Evolutionary conservation across 1,139 yeast species (phyloP).

Genomic region (Candida freyschussii): DNA sequence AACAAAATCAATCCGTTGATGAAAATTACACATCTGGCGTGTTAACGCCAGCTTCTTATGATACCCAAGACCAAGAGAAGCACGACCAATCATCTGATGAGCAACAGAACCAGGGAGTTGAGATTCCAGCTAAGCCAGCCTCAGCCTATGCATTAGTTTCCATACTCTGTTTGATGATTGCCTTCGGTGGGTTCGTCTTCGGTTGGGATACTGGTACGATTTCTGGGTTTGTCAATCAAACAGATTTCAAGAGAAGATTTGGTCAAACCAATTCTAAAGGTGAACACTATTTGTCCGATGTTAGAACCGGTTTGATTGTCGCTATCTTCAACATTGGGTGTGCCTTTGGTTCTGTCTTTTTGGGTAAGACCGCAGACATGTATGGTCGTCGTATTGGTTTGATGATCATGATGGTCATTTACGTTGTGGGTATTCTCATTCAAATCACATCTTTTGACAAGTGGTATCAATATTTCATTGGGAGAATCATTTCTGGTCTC

Average conservation of each 20-base stretch:
- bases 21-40: slow-evolving; percentile 17
- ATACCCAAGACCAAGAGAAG: slow-evolving; percentile 16
- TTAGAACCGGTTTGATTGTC: slow-evolving; percentile 59
- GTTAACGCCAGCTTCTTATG: slow-evolving; percentile 21
- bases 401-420: slow-evolving; percentile 49
- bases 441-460: slow-evolving; percentile 52
- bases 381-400: slow-evolving; percentile 61
- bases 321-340: slow-evolving; percentile 71
- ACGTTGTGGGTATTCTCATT: slow-evolving; percentile 58
- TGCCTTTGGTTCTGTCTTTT: slow-evolving; percentile 59
- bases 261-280: slow-evolving; percentile 35
- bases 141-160: slow-evolving; percentile 44
- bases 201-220: slow-evolving; percentile 82
- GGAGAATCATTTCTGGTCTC: slow-evolving; percentile 61
- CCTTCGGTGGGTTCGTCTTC: slow-evolving; percentile 67
- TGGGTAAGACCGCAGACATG: slow-evolving; percentile 53
- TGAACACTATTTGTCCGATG: slow-evolving; percentile 41
- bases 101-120: slow-evolving; percentile 6
- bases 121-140: slow-evolving; percentile 40
- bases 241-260: slow-evolving; percentile 52
- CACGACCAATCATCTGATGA: slow-evolving; percentile 17
- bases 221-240: slow-evolving; percentile 72
- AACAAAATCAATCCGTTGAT: slow-evolving; percentile 5
- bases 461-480: slow-evolving; percentile 56
- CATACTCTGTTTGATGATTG: slow-evolving; percentile 43